Evolutionary conservation across 176 grass and related monocot species (phyloP), one percentile per base, ranked within the genome.

Genomic region (Oryza rufipogon): DNA sequence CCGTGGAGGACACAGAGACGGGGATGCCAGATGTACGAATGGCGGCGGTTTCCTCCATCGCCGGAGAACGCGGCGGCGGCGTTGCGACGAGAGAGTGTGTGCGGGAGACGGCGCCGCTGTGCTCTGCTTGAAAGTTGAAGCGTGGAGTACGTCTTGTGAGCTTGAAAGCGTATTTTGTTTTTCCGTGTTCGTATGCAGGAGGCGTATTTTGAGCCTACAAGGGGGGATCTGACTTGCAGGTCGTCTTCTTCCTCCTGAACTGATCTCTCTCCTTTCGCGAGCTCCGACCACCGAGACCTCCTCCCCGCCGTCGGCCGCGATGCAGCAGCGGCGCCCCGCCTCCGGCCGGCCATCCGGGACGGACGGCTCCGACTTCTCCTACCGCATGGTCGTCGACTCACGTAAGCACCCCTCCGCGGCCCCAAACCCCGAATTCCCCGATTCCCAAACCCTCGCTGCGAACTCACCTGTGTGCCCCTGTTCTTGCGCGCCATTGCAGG

Each of bases 331-430:
- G 38, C 90, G 52, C 16, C 75, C 0, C 33, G 60, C 76, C 61
- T 72, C 82, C 23, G 61, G 89, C 49, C 86, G 89, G 33, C 96
- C 93, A 1, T 91, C 88, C 11, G 91, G 96, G 69, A 99, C 91
- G 11, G 93, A 99, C 23, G 96, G 93, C 69, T 99, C 88, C 13
- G 91, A 99, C 88, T 96, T 89, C 78, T 96, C 96, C 23, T 99
- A 92, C 88, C 91, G 93, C 67, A 99, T 96, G 96, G 87, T 99
- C 74, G 93, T 99, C n/a, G 93, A 96, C 60, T 96, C 96, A 61
- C 87, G 93, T 99, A 91, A 83, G 88, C 75, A 44, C 17, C 81
- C 77, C 26, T n/a, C 81, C 26, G 17, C 44, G 10, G 52, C 65
- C 15, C 39, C 28, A 48, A 75, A 42, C 6, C 33, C 65, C 58